Conservation (phyloP, 1,284 basidiomycete species). For the Moesziomyces antarcticus region DNA sequence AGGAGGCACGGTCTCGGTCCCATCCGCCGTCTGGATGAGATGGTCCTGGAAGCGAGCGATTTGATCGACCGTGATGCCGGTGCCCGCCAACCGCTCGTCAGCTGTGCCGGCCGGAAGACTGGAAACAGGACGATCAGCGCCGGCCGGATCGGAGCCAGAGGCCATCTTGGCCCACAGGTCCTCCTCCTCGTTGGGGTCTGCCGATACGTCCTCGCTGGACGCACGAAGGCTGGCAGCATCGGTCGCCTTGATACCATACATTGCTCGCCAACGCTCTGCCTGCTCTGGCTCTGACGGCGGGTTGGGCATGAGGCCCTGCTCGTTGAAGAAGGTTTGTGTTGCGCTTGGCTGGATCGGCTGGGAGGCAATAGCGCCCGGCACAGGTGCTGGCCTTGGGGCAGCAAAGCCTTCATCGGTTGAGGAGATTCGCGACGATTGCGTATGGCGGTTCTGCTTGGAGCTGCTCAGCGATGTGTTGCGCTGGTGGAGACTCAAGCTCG, state of each 20-base stretch:
- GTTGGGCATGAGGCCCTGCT: slow-evolving; percentile 26
- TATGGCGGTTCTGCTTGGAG: slow-evolving; percentile 15
- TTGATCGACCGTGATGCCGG: slow-evolving; percentile 54
- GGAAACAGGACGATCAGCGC: slow-evolving; percentile 25
- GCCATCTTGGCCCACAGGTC: slow-evolving; percentile 60
- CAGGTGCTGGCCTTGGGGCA: slow-evolving; percentile 25
- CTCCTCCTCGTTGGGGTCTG: slow-evolving; percentile 36
- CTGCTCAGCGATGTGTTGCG: slow-evolving; percentile 23
- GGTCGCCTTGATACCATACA: slow-evolving; percentile 36
- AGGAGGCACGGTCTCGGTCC: slow-evolving; percentile 15
- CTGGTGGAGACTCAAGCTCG: slow-evolving; percentile 33
- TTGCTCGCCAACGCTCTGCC: slow-evolving; percentile 40
- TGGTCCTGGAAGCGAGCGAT: slow-evolving; percentile 52
- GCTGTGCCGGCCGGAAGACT: slow-evolving; percentile 27
- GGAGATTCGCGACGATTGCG: slow-evolving; percentile 7
- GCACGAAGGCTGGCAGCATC: slow-evolving; percentile 30
- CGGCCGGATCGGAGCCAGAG: slow-evolving; percentile 7
- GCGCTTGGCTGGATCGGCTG: slow-evolving; percentile 2
- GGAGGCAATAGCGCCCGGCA: slow-evolving; percentile 2
- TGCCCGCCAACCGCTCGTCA: slow-evolving; percentile 35
- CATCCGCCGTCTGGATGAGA: slow-evolving; percentile 46
- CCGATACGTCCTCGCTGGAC: slow-evolving; percentile 26
- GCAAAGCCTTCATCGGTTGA: slow-evolving; percentile 10
- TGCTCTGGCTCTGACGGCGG: slow-evolving; percentile 36
- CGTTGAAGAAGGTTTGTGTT: slow-evolving; percentile 3